Evolutionary conservation across 495 filamentous ascomycete species (phyloP).

Genomic region (Trichocladium uniseriatum): DNA sequence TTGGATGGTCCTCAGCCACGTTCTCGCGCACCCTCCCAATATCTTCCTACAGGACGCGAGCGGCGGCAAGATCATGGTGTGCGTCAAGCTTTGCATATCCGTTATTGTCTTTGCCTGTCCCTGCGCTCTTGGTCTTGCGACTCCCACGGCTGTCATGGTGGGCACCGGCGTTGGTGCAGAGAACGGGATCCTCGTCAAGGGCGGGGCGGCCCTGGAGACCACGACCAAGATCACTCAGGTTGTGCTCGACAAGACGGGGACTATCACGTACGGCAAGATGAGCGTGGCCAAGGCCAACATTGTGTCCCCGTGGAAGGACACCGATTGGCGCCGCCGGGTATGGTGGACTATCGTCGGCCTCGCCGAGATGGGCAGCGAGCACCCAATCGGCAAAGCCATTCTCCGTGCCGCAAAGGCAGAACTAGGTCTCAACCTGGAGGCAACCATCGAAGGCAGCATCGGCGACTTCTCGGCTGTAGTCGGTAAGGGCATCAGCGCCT

Average conservation of each 20-base stretch:
- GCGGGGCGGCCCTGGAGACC: conserved; percentile 84
- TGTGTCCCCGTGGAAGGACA: conserved; percentile 57
- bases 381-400: conserved; percentile 86
- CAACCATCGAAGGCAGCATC: conserved; percentile 67
- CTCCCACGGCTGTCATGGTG: conserved; percentile 97
- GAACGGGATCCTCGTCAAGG: conserved; percentile 93
- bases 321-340: conserved; percentile 57
- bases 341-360: conserved; percentile 96
- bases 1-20: conserved; percentile 93
- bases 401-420: conserved; percentile 60
- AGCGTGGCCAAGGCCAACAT: conserved; percentile 64
- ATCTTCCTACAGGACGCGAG: conserved; percentile 74
- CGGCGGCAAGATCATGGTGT: conserved; percentile 91
- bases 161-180: conserved; percentile 96
- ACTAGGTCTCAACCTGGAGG: conserved; percentile 62
- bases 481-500: conserved; percentile 75
- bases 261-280: conserved; percentile 91
- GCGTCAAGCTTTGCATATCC: conserved; percentile 93
- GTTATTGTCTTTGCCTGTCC: conserved; percentile 98
- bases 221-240: conserved; percentile 86
- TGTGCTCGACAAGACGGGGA: conserved; percentile 99
- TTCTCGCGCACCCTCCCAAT: conserved; percentile 68
- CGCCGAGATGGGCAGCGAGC: conserved; percentile 87
- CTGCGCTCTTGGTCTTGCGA: conserved; percentile 87
- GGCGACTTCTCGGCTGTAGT: conserved; percentile 77